Percentiles rank a stretch among this genome's conserved stretches.
Conservation (phyloP, 805 yeast genomes). For the Pichia deserticola region DNA sequence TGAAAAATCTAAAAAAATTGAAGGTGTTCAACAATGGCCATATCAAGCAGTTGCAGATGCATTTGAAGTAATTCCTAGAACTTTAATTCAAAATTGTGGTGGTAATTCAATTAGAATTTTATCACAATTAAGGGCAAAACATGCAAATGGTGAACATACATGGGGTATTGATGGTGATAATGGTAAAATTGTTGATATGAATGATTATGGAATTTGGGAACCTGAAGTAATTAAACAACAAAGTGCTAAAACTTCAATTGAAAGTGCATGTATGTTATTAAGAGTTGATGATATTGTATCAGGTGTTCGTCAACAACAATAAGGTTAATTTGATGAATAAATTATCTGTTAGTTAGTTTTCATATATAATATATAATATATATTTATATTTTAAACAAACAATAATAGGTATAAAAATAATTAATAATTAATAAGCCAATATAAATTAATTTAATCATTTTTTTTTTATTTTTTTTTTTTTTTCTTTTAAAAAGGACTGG, state of each 20-base stretch:
- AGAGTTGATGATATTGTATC: conserved; percentile 97
- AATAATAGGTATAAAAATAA: too few relatives aligned
- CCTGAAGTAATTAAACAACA: conserved; percentile 98
- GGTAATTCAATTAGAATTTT: conserved; percentile 88
- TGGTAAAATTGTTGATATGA: conserved; percentile 94
- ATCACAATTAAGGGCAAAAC: conserved; percentile 91
- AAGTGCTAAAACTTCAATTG: conserved; percentile 95
- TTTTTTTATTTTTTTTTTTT: too few relatives aligned
- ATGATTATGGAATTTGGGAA: conserved; percentile 95
- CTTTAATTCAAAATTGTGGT: conserved; percentile 95
- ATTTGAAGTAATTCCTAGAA: conserved; percentile 96
- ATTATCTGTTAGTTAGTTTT: too few relatives aligned
- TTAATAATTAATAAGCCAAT: too few relatives aligned
- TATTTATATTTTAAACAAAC: too few relatives aligned
- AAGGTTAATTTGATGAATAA: background rate
- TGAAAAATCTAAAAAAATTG: conserved; percentile 85
- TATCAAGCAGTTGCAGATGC: conserved; percentile 99
- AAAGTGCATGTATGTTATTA: conserved; percentile 87
- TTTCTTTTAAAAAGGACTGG: too few relatives aligned
- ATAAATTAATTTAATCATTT: too few relatives aligned
- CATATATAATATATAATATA: too few relatives aligned
- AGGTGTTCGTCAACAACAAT: conserved; percentile 58
- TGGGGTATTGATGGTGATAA: conserved; percentile 92
- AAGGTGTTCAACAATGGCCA: conserved; percentile 97
- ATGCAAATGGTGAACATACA: conserved; percentile 80